phyloP scores from a whole-genome alignment of 305 asterid species.

The Caryopteris hybrid region DNA sequence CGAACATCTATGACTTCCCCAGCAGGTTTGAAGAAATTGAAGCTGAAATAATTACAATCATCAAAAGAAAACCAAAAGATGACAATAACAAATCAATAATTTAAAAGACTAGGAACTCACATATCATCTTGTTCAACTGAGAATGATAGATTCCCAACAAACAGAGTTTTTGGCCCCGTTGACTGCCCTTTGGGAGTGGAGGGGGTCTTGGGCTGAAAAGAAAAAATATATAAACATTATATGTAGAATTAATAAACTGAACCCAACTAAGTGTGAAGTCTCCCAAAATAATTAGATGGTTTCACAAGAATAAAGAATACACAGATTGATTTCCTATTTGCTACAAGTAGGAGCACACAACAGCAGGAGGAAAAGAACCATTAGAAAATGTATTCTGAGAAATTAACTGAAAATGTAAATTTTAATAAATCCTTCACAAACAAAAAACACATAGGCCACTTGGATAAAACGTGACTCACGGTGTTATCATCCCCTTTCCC shows the following conservation, averaged over 20 bases:
- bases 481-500: slow-evolving; percentile 15
- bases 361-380: not conserved
- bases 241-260: no score
- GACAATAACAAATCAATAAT: not conserved
- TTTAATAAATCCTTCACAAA: no score
- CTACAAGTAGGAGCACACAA: no score
- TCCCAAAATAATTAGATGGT: no score
- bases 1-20: slow-evolving; percentile 78
- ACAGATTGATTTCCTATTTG: no score
- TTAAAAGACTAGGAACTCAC: slow-evolving; percentile 37
- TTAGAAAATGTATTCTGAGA: not conserved
- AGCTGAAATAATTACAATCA: slow-evolving; percentile 32
- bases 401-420: no score
- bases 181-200: slow-evolving; percentile 37
- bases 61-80: not conserved
- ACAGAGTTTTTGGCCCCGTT: slow-evolving; percentile 44
- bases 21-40: slow-evolving; percentile 62
- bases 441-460: not conserved
- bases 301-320: no score
- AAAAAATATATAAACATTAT: not conserved
- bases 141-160: slow-evolving; percentile 73
- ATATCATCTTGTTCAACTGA: slow-evolving; percentile 53
- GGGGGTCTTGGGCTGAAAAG: slow-evolving; percentile 57
- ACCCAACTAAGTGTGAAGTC: no score
- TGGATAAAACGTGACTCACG: slow-evolving; percentile 25